A percentile compares a stretch with the other conserved stretches of the same genome.
phyloP scores from a whole-genome alignment of 805 yeast genomes.

The Candida adriatica region DNA sequence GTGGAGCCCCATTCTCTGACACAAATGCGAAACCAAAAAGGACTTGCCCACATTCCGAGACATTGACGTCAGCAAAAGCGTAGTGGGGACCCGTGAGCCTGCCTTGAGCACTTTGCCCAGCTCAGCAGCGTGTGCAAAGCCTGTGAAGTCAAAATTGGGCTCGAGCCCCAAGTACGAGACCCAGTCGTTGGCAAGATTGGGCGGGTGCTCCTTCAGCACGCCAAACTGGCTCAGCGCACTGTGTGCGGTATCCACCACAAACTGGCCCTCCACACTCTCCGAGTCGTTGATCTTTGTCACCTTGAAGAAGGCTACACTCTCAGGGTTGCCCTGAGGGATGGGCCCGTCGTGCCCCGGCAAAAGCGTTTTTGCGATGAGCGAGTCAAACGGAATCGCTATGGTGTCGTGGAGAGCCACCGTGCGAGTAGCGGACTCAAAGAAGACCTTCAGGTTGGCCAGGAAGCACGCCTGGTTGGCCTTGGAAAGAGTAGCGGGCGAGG shows the following conservation, averaged over 20 bases:
- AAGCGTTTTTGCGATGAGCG: constrained; percentile 49
- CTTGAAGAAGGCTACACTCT: constrained; percentile 81
- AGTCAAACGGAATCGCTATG: constrained; percentile 74
- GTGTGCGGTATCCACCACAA: constrained; percentile 55
- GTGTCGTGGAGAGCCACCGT: constrained; percentile 59
- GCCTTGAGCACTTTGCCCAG: constrained; percentile 52
- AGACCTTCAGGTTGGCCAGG: constrained; percentile 49
- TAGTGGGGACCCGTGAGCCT: constrained; percentile 44
- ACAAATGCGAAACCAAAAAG: constrained; percentile 47
- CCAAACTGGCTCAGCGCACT: constrained; percentile 70
- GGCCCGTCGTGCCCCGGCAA: constrained; percentile 12
- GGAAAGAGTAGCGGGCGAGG: constrained; percentile 65
- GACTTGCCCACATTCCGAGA: constrained; percentile 77
- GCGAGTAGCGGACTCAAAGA: constrained; percentile 53
- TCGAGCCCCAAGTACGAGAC: constrained; percentile 39
- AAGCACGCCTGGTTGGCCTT: constrained; percentile 54
- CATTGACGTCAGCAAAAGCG: constrained; percentile 60
- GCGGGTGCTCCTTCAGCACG: constrained; percentile 33
- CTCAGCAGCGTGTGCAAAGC: constrained; percentile 44
- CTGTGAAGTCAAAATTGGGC: constrained; percentile 30
- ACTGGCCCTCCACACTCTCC: constrained; percentile 31
- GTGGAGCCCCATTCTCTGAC: constrained; percentile 57
- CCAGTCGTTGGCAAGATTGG: constrained; percentile 31
- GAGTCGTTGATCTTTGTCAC: constrained; percentile 43
- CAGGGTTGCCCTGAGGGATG: constrained; percentile 53